Evolutionary conservation across 2,329 filamentous ascomycete species (phyloP).

Genomic region (Colletotrichum chlorophyti): DNA sequence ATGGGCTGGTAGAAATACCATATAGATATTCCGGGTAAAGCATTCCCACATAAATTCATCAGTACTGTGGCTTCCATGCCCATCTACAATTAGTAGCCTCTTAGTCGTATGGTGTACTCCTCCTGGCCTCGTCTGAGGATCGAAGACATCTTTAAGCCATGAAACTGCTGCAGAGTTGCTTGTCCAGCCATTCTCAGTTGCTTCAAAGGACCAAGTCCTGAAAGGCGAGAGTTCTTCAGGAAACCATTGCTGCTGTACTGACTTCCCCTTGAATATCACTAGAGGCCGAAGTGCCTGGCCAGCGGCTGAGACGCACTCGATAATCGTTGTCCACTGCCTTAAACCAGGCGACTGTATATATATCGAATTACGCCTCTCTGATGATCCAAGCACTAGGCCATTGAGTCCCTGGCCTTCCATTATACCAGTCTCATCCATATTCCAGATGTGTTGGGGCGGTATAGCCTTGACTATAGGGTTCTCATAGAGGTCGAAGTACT

Average conservation of each 20-base stretch:
- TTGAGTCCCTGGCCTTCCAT: too few species aligned
- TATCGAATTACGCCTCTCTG: too few species aligned
- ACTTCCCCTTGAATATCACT: conserved; percentile 33
- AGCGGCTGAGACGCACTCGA: conserved; percentile 30
- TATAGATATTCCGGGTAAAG: conserved; percentile 16
- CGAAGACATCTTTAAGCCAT: conserved; percentile 31
- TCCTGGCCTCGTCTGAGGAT: neutral
- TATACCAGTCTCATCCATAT: too few species aligned
- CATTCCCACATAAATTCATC: neutral
- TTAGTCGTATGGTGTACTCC: neutral
- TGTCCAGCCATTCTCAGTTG: conserved; percentile 32
- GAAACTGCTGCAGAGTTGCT: conserved; percentile 29
- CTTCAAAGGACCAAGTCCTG: conserved; percentile 29
- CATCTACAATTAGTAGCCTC: neutral
- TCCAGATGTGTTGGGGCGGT: too few species aligned
- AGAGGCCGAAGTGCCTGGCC: conserved; percentile 17
- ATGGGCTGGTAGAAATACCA: conserved; percentile 31
- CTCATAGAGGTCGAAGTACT: too few species aligned
- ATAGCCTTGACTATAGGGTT: too few species aligned
- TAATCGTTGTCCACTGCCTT: conserved; percentile 29
- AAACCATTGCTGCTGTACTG: conserved; percentile 31
- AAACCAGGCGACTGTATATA: too few species aligned
- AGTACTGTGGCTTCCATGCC: neutral
- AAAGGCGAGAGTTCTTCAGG: conserved; percentile 11
- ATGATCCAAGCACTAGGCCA: too few species aligned